Base-by-base conservation (phyloP, 495 filamentous ascomycete genomes). In the Amniculicola lignicola region DNA sequence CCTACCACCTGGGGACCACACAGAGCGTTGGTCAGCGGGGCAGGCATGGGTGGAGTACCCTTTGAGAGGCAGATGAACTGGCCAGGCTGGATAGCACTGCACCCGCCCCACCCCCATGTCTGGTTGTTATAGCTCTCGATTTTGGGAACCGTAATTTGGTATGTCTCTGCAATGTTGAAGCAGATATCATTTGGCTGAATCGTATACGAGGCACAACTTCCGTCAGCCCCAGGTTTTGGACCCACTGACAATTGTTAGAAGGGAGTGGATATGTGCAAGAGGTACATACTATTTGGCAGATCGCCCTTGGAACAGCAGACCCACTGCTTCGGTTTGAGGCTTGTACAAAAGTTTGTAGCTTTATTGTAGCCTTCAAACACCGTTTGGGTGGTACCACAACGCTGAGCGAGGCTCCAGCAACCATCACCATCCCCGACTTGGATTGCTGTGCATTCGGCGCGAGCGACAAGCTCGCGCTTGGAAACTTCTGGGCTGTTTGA, bases 51-150 rank as follows among this genome's bases (percentile, higher is more conserved):
- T 2, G 78, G 64, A 0, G 36, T n/a, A 5, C 79, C 79, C 1
- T 56, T 45, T 54, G 74, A 77, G 1, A 82, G 31, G 55, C 79
- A 80, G 15, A 82, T 78, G 7, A 37, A 43, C 7, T 47, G 35
- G 2, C 53, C 55, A 0, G 21, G 19, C 41, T 55, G 33, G 2
- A 79, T 50, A 11, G 35, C 27, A 7, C 43, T 41, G 60, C 79
- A 82, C 24, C 72, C 74, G 15, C 36, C 57, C 75, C 75, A 80
- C 22, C 67, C 77, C 75, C 76, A 80, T 6, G 74, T 78, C 1
- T 69, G 51, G n/a, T 66, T 67, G 64, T 79, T 79, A 41, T 45
- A 72, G 0, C 16, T 37, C 2, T 73, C 67, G 5, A 79, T 50
- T 0, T 74, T 44, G 4, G 49, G 63, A 5, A 54, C 50, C 5